Percentiles rank a stretch among this genome's conserved stretches.
Conservation (phyloP, 495 filamentous ascomycete species). For the Lindgomyces ingoldianus region DNA sequence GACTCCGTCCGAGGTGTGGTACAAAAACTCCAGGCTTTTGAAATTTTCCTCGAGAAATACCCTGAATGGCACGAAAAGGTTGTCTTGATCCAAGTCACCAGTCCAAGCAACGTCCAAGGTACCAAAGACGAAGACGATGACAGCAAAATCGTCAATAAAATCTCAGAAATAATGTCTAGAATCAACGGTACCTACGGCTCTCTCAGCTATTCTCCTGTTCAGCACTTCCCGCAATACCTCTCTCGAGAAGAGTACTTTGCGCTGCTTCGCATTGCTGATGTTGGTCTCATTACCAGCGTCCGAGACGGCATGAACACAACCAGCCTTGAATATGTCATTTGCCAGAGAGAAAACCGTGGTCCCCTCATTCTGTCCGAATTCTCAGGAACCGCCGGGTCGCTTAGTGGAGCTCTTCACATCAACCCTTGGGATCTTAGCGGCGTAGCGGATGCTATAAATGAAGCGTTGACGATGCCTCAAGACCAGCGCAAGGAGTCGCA, state of each 20-base stretch:
- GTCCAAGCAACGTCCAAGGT: constrained; percentile 74
- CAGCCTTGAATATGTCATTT: constrained; percentile 87
- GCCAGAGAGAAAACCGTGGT: constrained; percentile 78
- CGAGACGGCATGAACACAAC: constrained; percentile 97
- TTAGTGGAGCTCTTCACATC: constrained; percentile 84
- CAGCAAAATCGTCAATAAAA: constrained; percentile 76
- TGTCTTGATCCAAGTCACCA: constrained; percentile 93
- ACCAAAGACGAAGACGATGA: constrained; percentile 64
- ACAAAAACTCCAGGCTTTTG: constrained; percentile 91
- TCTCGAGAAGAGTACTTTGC: constrained; percentile 87
- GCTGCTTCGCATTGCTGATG: constrained; percentile 79
- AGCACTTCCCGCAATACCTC: constrained; percentile 90
- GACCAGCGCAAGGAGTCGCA: constrained; percentile 61
- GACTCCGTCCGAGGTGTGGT: constrained; percentile 87
- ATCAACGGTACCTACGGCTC: constrained; percentile 90
- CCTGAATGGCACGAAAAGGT: constrained; percentile 88
- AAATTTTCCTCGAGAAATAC: constrained; percentile 81
- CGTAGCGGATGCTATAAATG: constrained; percentile 76
- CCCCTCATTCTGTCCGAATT: constrained; percentile 94
- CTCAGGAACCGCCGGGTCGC: constrained; percentile 84
- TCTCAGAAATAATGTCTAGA: constrained; percentile 81
- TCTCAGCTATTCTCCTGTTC: constrained; percentile 79
- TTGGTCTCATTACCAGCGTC: constrained; percentile 88
- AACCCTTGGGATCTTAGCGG: constrained; percentile 88
- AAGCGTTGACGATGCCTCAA: constrained; percentile 70